Base-by-base conservation (phyloP, 768 basidiomycete species). In the Galerina sulciceps region DNA sequence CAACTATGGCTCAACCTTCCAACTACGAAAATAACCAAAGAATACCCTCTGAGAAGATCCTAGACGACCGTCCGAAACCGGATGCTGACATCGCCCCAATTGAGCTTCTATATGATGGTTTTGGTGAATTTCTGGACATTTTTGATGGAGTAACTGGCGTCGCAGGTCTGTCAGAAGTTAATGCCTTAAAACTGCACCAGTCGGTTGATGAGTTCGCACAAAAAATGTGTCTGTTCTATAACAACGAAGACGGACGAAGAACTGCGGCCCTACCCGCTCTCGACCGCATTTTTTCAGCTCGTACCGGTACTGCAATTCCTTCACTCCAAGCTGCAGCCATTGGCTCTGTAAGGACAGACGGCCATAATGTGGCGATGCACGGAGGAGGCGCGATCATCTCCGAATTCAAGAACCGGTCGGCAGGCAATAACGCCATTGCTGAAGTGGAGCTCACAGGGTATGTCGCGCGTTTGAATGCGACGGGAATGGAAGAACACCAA, bases 121-220 rank as follows among this genome's bases (percentile, higher is more conserved):
- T 70, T 53, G 65, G 63, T 10, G 40, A 51, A 18, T 69, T 70
- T 53, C 11, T 59, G 8, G 65, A 69, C 43, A 58, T 66, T 49
- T 46, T 62, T 31, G 42, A 49, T 20, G 56, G 63, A 36, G 14
- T 22, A 37, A 26, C 23, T n/a, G 48, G 42, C 31, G 36, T 57
- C 37, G 44, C 35, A 18, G 50, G 45, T 18, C 50, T 48, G 10
- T 52, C 53, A 13, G 44, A 48, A 14, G 35, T 61, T 20, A 31
- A 65, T 41, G 36, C 45, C 15, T 6, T 35, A 51, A 34, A 57
- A 55, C 54, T 54, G 23, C 44, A 42, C 6, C n/a, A 42, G 18
- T 38, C 46, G 54, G 44, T 58, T 18, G 61, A 60, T 38, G 49
- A 58, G 8, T 58, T 67, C 44, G 61, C 62, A 8, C 38, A 55